Conservation (phyloP, 2,329 filamentous ascomycete species). For the Fusarium haematococcum region DNA sequence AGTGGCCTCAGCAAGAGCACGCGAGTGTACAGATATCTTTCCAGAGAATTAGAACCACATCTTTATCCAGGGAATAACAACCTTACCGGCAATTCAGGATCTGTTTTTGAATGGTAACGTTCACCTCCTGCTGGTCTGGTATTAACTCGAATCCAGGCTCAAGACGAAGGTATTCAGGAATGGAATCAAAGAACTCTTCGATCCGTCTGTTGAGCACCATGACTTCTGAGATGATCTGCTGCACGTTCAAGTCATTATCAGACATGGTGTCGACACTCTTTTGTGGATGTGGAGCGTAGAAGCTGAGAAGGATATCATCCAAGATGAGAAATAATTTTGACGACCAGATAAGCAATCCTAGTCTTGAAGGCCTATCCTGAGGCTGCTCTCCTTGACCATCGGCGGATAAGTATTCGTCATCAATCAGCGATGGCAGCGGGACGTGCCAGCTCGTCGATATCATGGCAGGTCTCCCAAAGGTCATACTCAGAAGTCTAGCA, state of each 20-base stretch:
- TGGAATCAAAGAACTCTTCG: background rate
- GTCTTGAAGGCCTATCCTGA: background rate
- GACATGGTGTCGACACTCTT: background rate
- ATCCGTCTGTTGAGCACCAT: background rate
- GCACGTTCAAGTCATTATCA: background rate
- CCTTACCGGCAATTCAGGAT: background rate
- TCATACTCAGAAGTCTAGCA: conserved; percentile 5
- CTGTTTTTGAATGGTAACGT: background rate
- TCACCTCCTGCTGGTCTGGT: background rate
- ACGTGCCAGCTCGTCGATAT: conserved; percentile 1
- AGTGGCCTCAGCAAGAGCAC: background rate
- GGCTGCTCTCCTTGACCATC: conserved; percentile 9
- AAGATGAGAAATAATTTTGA: conserved; percentile 2
- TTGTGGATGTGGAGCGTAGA: background rate
- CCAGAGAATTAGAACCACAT: fast-evolving
- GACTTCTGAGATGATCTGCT: background rate
- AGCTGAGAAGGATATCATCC: conserved; percentile 3
- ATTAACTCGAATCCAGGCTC: background rate
- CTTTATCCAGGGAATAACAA: background rate
- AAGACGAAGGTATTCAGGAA: background rate
- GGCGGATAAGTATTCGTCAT: conserved; percentile 12
- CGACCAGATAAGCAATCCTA: conserved; percentile 6
- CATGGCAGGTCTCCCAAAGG: conserved; percentile 25
- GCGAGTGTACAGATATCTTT: background rate
- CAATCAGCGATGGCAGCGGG: conserved; percentile 9